A percentile compares a stretch with the other conserved stretches of the same genome.
These are phyloP conservation scores for Vanilla planifolia DNA, from an alignment of 106 monocot genomes.

Conservation along the genomic window DNA sequence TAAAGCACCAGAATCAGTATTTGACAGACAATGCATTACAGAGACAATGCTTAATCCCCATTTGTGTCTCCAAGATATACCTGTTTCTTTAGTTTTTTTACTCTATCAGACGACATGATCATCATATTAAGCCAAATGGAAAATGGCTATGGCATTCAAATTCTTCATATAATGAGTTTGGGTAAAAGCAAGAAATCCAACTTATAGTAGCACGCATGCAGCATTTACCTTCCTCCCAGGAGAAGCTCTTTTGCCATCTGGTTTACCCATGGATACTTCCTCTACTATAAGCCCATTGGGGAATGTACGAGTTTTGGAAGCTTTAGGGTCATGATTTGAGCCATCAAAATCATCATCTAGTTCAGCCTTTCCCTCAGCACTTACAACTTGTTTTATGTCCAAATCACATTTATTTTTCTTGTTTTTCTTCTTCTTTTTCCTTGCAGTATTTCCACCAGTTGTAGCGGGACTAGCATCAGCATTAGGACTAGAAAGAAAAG, in stretches of 20 bases:
- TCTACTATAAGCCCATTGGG: slow-evolving; percentile 53
- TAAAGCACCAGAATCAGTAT: no score
- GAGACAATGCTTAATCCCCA: no score
- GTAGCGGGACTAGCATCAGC: not conserved
- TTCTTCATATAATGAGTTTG: no score
- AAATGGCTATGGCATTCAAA: no score
- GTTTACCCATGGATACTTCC: slow-evolving; percentile 63
- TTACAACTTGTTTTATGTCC: slow-evolving; percentile 3
- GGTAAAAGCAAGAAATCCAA: no score
- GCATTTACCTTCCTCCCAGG: slow-evolving; percentile 51
- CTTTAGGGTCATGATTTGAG: not conserved
- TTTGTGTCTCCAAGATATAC: no score
- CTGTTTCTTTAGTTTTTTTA: no score
- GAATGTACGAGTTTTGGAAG: slow-evolving; percentile 26
- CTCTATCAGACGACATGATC: no score
- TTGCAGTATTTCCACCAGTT: slow-evolving; percentile 5
- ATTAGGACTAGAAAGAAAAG: slow-evolving; percentile 12
- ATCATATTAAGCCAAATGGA: no score
- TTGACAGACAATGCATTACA: no score
- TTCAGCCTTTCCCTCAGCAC: slow-evolving; percentile 10
- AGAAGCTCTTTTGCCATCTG: slow-evolving; percentile 62
- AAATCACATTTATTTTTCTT: slow-evolving; percentile 22
- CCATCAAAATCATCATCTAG: slow-evolving; percentile 5
- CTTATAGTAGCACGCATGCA: not conserved
- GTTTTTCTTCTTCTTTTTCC: slow-evolving; percentile 42